Evolutionary conservation across 2,329 filamentous ascomycete species (phyloP).

Genomic region (Trichoderma harzianum): DNA sequence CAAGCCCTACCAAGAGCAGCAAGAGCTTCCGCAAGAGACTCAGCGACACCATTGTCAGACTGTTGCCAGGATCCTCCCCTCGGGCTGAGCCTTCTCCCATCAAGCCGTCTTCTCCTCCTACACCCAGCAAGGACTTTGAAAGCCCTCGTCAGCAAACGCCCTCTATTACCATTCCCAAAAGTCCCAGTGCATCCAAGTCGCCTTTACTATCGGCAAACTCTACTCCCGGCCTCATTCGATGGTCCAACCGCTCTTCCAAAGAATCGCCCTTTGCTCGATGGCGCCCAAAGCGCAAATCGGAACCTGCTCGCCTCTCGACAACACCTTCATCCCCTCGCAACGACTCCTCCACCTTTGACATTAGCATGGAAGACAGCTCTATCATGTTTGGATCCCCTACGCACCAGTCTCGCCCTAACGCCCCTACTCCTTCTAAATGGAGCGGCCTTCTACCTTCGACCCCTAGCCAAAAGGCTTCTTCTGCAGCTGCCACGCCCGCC

Average conservation of each 20-base stretch:
- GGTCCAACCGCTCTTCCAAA: slow-evolving; percentile 10
- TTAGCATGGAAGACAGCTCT: background rate
- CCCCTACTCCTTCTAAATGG: slow-evolving; percentile 31
- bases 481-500: slow-evolving; percentile 22
- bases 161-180: slow-evolving; percentile 1
- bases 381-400: slow-evolving; percentile 21
- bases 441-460: slow-evolving; percentile 23
- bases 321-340: background rate
- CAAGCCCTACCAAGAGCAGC: slow-evolving; percentile 27
- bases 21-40: slow-evolving; percentile 27
- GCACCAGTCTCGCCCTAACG: slow-evolving; percentile 26
- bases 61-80: slow-evolving; percentile 28
- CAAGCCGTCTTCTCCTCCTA: slow-evolving; percentile 30
- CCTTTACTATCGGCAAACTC: background rate
- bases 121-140: slow-evolving; percentile 24
- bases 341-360: background rate
- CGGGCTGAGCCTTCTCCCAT: slow-evolving; percentile 29
- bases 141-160: background rate
- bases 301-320: background rate
- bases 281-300: slow-evolving; percentile 21
- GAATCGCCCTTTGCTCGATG: slow-evolving; percentile 22
- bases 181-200: slow-evolving; percentile 4
- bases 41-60: slow-evolving; percentile 29
- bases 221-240: slow-evolving; percentile 6
- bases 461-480: background rate